Conservation (phyloP, 1,284 basidiomycete species). For the Tylopilus sp. region DNA sequence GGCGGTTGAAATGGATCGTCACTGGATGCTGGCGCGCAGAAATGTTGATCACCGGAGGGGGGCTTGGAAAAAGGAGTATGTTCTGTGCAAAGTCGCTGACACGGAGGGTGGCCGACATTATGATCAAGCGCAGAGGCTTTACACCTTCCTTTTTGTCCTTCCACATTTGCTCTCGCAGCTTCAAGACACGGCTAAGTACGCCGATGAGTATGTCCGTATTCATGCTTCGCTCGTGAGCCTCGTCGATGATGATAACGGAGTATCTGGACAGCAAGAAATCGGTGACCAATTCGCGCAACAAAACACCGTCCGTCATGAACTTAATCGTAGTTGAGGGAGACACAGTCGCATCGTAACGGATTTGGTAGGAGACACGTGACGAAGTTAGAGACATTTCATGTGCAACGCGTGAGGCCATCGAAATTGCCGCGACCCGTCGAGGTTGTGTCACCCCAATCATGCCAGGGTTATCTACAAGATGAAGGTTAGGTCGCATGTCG, state of each 20-base stretch:
- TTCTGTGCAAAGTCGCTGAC: slow-evolving; percentile 93
- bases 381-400: slow-evolving; percentile 81
- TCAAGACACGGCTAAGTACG: slow-evolving; percentile 87
- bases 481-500: slow-evolving; percentile 1
- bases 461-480: slow-evolving; percentile 79
- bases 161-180: slow-evolving; percentile 86
- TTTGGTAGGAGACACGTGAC: slow-evolving; percentile 88
- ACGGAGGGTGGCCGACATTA: slow-evolving; percentile 98
- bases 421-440: slow-evolving; percentile 93
- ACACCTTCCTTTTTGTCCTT: slow-evolving; percentile 50
- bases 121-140: slow-evolving; percentile 85
- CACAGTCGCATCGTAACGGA: slow-evolving; percentile 93
- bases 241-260: slow-evolving; percentile 93
- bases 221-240: slow-evolving; percentile 96
- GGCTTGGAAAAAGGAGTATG: slow-evolving; percentile 69
- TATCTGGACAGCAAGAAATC: slow-evolving; percentile 91
- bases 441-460: slow-evolving; percentile 99
- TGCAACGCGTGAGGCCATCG: slow-evolving; percentile 89
- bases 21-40: slow-evolving; percentile 92
- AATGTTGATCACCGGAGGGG: slow-evolving; percentile 89
- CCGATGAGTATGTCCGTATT: slow-evolving; percentile 98
- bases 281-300: slow-evolving; percentile 86
- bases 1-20: slow-evolving; percentile 88
- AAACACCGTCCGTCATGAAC: slow-evolving; percentile 99
- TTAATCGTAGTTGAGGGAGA: slow-evolving; percentile 89